These are phyloP conservation scores for Meira miltonrushii DNA, from an alignment of 1,284 basidiomycete genomes.

Conservation along the genomic window DNA sequence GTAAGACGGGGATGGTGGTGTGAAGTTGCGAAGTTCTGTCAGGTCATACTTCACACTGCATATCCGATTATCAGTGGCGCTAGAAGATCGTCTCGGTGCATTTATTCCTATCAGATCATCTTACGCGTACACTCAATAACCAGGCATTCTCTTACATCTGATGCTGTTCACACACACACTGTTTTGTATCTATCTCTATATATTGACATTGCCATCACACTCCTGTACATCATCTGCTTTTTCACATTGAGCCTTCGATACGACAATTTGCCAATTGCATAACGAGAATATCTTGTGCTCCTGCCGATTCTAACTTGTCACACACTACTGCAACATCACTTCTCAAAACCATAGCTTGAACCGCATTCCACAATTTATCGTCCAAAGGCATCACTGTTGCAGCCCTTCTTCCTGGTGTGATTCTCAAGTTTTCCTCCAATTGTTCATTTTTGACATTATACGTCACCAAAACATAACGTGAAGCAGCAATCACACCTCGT, in stretches of 20 bases:
- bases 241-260: conserved; percentile 1
- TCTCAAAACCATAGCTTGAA: conserved; percentile 87
- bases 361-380: conserved; percentile 75
- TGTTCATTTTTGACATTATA: conserved; percentile 76
- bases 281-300: conserved; percentile 14
- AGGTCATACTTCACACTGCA: too few relatives aligned
- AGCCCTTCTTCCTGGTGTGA: conserved; percentile 85
- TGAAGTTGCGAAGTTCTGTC: too few relatives aligned
- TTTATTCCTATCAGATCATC: too few relatives aligned
- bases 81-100: too few relatives aligned
- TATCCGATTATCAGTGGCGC: too few relatives aligned
- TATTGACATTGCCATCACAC: too few relatives aligned
- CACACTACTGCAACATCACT: conserved; percentile 77
- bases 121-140: too few relatives aligned
- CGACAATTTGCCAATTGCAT: conserved; percentile 12
- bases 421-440: conserved; percentile 63
- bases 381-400: conserved; percentile 86
- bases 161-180: too few relatives aligned
- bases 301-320: conserved; percentile 48
- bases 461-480: conserved; percentile 79
- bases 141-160: too few relatives aligned
- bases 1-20: too few relatives aligned
- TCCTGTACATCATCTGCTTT: too few relatives aligned
- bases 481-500: conserved; percentile 85
- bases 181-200: too few relatives aligned